These are phyloP conservation scores for Arthrobotrys sphaeroides DNA, from an alignment of 2,329 filamentous ascomycete genomes.

Conservation along the genomic window DNA sequence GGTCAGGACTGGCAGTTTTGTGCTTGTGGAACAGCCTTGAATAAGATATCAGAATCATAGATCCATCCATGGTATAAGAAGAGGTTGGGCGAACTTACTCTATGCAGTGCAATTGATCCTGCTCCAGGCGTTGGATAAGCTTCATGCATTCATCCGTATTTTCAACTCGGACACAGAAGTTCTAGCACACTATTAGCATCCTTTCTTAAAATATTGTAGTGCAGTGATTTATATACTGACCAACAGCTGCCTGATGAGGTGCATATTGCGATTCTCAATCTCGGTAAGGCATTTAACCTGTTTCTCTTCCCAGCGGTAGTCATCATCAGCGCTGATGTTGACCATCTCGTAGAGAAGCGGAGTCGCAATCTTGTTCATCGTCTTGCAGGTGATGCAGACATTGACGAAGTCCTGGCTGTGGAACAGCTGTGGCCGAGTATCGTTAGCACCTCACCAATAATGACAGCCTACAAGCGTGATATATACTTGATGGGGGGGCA, in stretches of 20 bases:
- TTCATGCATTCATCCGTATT: conserved; percentile 48
- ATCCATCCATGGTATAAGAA: background rate
- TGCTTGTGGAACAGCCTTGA: background rate
- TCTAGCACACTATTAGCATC: conserved; percentile 3
- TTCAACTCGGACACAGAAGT: conserved; percentile 38
- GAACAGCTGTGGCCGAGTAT: too few species aligned
- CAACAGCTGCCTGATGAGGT: conserved; percentile 38
- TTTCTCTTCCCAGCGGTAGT: conserved; percentile 48
- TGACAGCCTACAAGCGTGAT: background rate
- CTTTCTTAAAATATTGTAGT: background rate
- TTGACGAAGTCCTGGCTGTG: conserved; percentile 50
- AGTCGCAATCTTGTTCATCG: conserved; percentile 48
- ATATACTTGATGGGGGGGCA: background rate
- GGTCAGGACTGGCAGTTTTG: background rate
- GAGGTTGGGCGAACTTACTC: conserved; percentile 4
- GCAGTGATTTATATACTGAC: background rate
- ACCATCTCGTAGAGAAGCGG: conserved; percentile 51
- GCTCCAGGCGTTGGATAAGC: conserved; percentile 23
- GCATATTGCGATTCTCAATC: conserved; percentile 22
- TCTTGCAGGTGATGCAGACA: conserved; percentile 46
- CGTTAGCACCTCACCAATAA: too few species aligned
- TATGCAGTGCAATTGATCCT: conserved; percentile 48
- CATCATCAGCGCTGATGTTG: conserved; percentile 45
- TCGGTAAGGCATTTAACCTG: conserved; percentile 43
- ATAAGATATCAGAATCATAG: background rate